phyloP scores from a whole-genome alignment of 1,284 basidiomycete species.

The Naganishia liquefaciens region DNA sequence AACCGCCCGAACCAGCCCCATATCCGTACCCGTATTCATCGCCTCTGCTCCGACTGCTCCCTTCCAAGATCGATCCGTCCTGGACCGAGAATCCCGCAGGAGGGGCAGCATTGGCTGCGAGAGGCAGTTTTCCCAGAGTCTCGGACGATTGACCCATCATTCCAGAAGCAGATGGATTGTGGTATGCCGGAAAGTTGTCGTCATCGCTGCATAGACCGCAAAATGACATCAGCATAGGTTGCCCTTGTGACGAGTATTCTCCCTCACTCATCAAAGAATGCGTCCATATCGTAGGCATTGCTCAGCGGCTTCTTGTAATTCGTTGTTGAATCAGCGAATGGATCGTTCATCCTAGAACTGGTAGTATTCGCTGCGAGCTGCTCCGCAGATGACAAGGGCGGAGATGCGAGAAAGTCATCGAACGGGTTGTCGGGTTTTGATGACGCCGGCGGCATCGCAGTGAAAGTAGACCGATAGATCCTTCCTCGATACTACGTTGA shows the following conservation, averaged over 20 bases:
- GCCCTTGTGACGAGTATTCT: background rate
- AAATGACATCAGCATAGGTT: slow-evolving; percentile 3
- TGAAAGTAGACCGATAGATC: background rate
- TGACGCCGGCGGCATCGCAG: slow-evolving; percentile 1
- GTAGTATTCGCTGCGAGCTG: slow-evolving; percentile 18
- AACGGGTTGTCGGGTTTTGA: slow-evolving; percentile 40
- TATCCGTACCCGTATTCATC: slow-evolving; percentile 2
- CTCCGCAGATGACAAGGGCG: slow-evolving; percentile 36
- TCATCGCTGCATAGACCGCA: slow-evolving; percentile 44
- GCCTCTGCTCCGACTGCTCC: background rate
- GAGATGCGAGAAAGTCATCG: slow-evolving; percentile 49
- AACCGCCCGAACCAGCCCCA: background rate
- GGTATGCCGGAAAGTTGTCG: slow-evolving; percentile 37
- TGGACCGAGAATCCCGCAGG: slow-evolving; percentile 1
- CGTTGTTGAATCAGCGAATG: slow-evolving; percentile 6
- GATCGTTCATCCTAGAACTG: slow-evolving; percentile 20
- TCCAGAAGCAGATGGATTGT: slow-evolving; percentile 29
- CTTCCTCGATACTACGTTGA: background rate
- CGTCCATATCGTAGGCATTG: slow-evolving; percentile 47
- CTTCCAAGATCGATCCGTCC: background rate
- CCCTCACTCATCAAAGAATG: slow-evolving; percentile 54
- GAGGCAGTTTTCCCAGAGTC: slow-evolving; percentile 43
- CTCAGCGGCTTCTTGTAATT: slow-evolving; percentile 36
- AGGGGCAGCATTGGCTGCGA: slow-evolving; percentile 36
- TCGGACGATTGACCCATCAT: slow-evolving; percentile 37